Base-by-base conservation (phyloP, 1,284 basidiomycete species). In the Taiwanofungus camphoratus region DNA sequence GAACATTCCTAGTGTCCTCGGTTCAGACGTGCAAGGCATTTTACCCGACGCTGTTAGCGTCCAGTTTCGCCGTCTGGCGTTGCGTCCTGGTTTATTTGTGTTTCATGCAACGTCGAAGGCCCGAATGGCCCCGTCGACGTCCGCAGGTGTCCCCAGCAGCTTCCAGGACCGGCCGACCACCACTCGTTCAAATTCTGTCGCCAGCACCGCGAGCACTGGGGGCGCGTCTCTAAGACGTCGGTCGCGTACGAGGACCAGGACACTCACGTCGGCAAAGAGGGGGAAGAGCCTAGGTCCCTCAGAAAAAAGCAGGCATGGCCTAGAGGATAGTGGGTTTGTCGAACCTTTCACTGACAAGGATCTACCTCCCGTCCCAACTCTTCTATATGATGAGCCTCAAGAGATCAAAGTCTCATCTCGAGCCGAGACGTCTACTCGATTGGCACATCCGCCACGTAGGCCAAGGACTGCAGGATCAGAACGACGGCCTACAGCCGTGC, bases 141-240 rank as follows among this genome's bases (percentile, higher is more conserved):
- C 58, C 36, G 34, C 46, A 39, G 50, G 49, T 34, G 45, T 46
- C 43, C 52, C 50, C 44, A 39, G 38, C 36, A 38, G 29, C 32
- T 43, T 47, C 32, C 49, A 42, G 32, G 18, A 46, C 20, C 24
- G 32, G 24, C 41, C 52, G 13, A 22, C 54, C 43, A 42, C 59
- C 49, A 44, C 62, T 33, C 71, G 71, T 54, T 66, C 71, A 33
- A 69, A 68, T 44, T 72, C 70, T 8, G 47, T 59, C 39, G 62
- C 63, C 18, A 71, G 69, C 51, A 70, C 64, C n/a, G 57, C 61
- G 47, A 67, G 64, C 51, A 56, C 42, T 31, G 68, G 62, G 50
- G 59, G 56, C 20, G 45, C 58, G 42, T 61, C 58, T 18, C 57
- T 66, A 31, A 49, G 53, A 40, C 62, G 64, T 37, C 53, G 62